Percentiles rank a stretch among this genome's conserved stretches.
These are phyloP conservation scores for Backusella westeae DNA, from an alignment of 192 early-diverging fungal species.

Conservation along the genomic window DNA sequence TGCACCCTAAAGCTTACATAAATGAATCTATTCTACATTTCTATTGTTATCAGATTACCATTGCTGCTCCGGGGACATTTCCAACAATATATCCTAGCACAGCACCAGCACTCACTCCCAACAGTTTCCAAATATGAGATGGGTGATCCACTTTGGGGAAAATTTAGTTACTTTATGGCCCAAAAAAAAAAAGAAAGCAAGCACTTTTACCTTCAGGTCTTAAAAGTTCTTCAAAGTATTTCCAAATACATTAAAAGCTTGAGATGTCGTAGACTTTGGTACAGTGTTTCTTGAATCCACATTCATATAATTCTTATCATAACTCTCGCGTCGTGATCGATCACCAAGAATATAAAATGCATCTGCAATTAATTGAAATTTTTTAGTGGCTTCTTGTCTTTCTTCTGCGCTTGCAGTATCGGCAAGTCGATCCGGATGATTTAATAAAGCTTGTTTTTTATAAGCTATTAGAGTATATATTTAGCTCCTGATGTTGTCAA, in stretches of 20 bases:
- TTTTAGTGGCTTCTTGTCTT: constrained; percentile 20
- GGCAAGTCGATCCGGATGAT: constrained; percentile 29
- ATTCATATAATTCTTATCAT: constrained; percentile 17
- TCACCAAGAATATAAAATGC: constrained; percentile 29
- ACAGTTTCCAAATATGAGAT: constrained; percentile 22
- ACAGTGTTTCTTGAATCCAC: neutral
- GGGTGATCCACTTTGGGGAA: constrained; percentile 21
- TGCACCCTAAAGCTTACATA: constrained; percentile 41
- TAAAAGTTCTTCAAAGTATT: constrained; percentile 29
- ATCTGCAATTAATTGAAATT: constrained; percentile 27
- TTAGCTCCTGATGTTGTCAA: neutral
- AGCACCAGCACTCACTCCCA: constrained; percentile 26
- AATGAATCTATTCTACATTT: neutral
- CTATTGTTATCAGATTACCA: constrained; percentile 14
- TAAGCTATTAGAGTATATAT: constrained; percentile 13
- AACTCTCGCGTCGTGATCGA: constrained; percentile 20
- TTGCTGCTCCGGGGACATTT: constrained; percentile 22
- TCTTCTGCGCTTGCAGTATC: constrained; percentile 3
- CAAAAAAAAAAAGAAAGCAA: neutral
- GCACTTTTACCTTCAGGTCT: constrained; percentile 12
- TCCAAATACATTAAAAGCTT: constrained; percentile 23
- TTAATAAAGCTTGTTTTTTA: constrained; percentile 28
- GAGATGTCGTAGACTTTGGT: neutral
- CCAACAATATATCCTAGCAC: constrained; percentile 30
- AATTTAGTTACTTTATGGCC: neutral